These are phyloP conservation scores for Yueomyces sinensis DNA, from an alignment of 805 yeast genomes.

Conservation along the genomic window DNA sequence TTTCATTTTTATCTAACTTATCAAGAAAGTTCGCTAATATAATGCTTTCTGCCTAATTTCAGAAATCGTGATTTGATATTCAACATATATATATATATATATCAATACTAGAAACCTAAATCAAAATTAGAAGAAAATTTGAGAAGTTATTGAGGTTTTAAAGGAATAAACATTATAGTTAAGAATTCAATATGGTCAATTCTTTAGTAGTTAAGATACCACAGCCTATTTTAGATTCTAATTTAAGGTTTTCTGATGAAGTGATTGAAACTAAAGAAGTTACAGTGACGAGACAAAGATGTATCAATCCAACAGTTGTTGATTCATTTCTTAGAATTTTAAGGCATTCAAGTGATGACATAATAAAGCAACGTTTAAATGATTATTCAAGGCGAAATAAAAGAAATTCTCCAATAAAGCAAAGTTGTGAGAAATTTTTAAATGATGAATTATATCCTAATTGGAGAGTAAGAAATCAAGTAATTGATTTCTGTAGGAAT, in stretches of 20 bases:
- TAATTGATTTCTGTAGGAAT: conserved; percentile 30
- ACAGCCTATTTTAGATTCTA: conserved; percentile 6
- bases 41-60: too few relatives aligned
- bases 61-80: neutral
- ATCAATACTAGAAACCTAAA: too few relatives aligned
- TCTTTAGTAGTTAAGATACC: conserved; percentile 3
- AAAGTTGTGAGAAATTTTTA: conserved; percentile 26
- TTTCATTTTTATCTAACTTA: too few relatives aligned
- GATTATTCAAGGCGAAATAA: conserved; percentile 16
- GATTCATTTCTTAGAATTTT: conserved; percentile 19
- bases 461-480: conserved; percentile 31
- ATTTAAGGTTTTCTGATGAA: conserved; percentile 7
- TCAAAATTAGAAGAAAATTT: too few relatives aligned
- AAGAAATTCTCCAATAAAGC: neutral
- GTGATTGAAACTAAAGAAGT: conserved; percentile 6
- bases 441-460: conserved; percentile 29
- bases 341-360: conserved; percentile 32
- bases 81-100: too few relatives aligned
- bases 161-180: too few relatives aligned
- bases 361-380: conserved; percentile 30
- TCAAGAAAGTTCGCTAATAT: too few relatives aligned
- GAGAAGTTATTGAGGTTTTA: too few relatives aligned
- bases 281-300: conserved; percentile 16
- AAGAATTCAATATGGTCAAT: too few relatives aligned
- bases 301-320: conserved; percentile 19